Base-by-base conservation (phyloP, 495 filamentous ascomycete species). In the Melanomma pulvis-pyrius region DNA sequence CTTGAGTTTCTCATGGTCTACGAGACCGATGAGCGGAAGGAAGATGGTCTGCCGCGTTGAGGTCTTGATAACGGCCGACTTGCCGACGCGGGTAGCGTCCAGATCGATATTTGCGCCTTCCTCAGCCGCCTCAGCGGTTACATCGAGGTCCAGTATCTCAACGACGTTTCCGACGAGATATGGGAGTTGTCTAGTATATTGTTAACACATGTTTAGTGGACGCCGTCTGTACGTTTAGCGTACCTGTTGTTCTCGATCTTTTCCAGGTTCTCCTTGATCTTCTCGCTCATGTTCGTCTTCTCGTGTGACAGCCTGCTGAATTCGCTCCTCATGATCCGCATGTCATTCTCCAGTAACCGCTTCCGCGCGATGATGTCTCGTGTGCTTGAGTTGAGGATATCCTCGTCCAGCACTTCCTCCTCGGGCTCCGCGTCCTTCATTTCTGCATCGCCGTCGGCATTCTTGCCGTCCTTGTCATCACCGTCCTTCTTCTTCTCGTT, bases 41-140 rank as follows among this genome's bases (percentile, higher is more conserved):
- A 98, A 99, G 77, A 99, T 99, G 49, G 94, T 99, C 79, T 99
- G 94, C 62, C 94, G 85, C 17, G 94, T 99, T 11, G 93, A 97
- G n/a, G 94, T 99, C 80, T 99, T 99, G 85, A 99, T 98, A 74
- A 99, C 96, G 44, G 96, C 94, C 7, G 93, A 97, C 78, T 98
- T 98, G 77, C 94, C 94, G 13, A 97, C 91, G 49, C 94, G 86
- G 32, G 93, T 97, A 65, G 96, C 94, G 79, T 99, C 94, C 32
- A 99, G 84, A 76, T 99, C 94, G 78, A 98, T 96, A 74, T 99
- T 98, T 68, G 94, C 94, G 34, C 94, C 94, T 77, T 98, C 94
- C 80, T 98, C 96, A 41, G 89, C 91, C 6, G 92, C 93, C 77
- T 98, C 94, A 55, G 91, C 93, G 41, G 92, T 93, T 63, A 96